Evolutionary conservation across 129 eudicot species (phyloP).

Genomic region (Artemisia argyi): DNA sequence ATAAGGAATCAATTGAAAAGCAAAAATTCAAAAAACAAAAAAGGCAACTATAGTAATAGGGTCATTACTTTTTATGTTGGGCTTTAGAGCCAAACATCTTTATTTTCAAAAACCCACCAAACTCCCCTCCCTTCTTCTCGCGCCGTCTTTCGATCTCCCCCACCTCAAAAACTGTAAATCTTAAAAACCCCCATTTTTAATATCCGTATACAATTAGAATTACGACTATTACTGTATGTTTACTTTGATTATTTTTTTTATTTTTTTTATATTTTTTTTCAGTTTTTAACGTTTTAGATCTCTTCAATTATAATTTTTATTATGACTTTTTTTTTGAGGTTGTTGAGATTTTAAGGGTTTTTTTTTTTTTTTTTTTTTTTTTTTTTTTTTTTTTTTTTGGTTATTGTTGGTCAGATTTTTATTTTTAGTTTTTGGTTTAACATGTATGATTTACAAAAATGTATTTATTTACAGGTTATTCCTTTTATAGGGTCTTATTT

Average conservation of each 20-base stretch:
- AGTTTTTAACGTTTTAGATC: no score
- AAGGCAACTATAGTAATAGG: neutral
- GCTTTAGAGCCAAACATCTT: conserved; percentile 40
- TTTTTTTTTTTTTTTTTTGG: no score
- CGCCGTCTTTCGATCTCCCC: conserved; percentile 34
- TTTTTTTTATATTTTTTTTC: no score
- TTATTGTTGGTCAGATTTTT: neutral
- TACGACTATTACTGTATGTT: neutral
- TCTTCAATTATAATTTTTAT: no score
- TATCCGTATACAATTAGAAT: no score
- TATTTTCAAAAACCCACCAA: conserved; percentile 25
- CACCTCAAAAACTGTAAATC: conserved; percentile 12
- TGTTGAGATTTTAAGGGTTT: no score
- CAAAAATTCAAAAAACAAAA: conserved; percentile 3
- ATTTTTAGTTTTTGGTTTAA: no score
- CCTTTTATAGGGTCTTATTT: no score
- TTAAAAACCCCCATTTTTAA: neutral
- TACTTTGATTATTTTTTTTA: neutral
- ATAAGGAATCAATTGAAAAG: neutral
- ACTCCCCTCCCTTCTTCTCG: conserved; percentile 19
- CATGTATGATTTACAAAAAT: no score
- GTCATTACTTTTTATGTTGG: conserved; percentile 22
- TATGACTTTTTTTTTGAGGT: no score
- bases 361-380: no score
- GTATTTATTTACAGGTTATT: no score